These are phyloP conservation scores for Fraxinus albicans DNA, from an alignment of 305 asterid species.

Conservation along the genomic window DNA sequence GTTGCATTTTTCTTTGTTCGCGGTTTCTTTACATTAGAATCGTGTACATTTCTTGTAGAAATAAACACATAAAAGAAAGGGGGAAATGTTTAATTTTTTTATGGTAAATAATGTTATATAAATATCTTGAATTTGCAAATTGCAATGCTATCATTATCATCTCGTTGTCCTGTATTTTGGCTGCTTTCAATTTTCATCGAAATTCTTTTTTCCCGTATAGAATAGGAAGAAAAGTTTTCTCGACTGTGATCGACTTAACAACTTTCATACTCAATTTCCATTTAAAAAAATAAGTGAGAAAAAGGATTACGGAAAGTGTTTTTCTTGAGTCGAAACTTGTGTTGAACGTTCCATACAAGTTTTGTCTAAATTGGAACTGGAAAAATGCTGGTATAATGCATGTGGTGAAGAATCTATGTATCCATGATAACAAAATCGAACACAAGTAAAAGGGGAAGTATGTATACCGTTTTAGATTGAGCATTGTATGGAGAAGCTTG, in stretches of 20 bases:
- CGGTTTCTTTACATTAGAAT: slow-evolving; percentile 30
- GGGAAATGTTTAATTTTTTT: slow-evolving; percentile 24
- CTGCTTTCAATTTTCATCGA: neutral
- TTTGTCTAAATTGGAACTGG: neutral
- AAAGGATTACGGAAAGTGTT: too few species aligned
- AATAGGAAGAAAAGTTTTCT: neutral
- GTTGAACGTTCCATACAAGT: neutral
- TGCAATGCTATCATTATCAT: neutral
- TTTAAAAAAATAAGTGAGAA: too few species aligned
- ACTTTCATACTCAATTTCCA: neutral
- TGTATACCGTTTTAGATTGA: neutral
- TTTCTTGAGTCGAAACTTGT: neutral
- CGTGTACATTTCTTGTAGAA: slow-evolving; percentile 68
- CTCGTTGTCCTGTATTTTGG: neutral
- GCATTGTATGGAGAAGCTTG: neutral
- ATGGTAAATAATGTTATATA: slow-evolving; percentile 17
- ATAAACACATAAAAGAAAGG: slow-evolving; percentile 37
- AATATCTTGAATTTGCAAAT: neutral
- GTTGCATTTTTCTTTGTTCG: slow-evolving; percentile 25
- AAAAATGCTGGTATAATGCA: neutral
- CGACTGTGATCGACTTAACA: neutral
- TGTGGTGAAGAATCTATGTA: neutral
- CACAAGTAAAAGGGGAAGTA: neutral
- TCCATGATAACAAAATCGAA: neutral
- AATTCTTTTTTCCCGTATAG: neutral